Percentiles rank a stretch among this genome's conserved stretches.
These are phyloP conservation scores for Leucaena leucocephala DNA, from an alignment of 306 rosid genomes.

Conservation along the genomic window DNA sequence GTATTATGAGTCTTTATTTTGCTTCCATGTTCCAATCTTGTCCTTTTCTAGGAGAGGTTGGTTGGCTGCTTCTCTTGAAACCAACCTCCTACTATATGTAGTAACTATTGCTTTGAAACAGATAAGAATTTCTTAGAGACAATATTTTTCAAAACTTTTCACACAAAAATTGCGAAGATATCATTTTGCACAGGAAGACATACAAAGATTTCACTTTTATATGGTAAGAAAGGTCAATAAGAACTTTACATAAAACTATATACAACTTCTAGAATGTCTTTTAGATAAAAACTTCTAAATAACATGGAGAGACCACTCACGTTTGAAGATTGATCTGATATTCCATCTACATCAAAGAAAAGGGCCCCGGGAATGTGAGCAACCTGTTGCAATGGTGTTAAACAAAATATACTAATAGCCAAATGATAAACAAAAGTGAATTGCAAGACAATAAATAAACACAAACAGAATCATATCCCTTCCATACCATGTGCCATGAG, in stretches of 20 bases:
- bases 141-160: not conserved
- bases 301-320: constrained; percentile 52
- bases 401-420: constrained; percentile 22
- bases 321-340: constrained; percentile 70
- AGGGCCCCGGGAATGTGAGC: constrained; percentile 99
- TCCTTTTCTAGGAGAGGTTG: not conserved
- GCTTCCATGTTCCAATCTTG: not conserved
- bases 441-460: not conserved
- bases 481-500: constrained; percentile 12
- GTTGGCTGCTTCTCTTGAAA: not conserved
- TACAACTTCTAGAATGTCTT: constrained; percentile 6
- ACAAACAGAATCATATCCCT: constrained; percentile 23
- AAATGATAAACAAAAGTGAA: constrained; percentile 14
- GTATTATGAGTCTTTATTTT: not conserved
- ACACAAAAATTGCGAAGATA: constrained; percentile 15
- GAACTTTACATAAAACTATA: not conserved
- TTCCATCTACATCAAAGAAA: constrained; percentile 96
- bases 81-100: not conserved
- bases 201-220: not conserved
- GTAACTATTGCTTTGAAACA: not conserved
- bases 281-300: not conserved
- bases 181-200: not conserved
- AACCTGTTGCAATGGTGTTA: constrained; percentile 59
- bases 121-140: not conserved
- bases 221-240: not conserved